A percentile compares a stretch with the other conserved stretches of the same genome.
Conservation (phyloP, 164 flowering plant species). For the Magnolia sinica region DNA sequence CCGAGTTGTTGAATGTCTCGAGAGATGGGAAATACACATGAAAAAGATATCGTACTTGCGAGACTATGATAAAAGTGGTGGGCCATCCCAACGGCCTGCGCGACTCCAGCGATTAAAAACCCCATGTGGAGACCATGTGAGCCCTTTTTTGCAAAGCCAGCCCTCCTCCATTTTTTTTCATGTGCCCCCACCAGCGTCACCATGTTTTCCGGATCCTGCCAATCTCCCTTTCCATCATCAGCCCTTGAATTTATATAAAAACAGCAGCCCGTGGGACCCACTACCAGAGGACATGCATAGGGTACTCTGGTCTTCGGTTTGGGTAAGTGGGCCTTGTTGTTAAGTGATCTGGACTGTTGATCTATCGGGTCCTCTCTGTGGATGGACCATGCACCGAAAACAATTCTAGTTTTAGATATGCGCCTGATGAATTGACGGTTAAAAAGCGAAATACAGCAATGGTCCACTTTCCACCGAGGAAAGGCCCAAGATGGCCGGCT, state of each 20-base stretch:
- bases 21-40: neutral
- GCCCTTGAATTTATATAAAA: neutral
- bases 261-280: neutral
- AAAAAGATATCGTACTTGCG: neutral
- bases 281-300: no score
- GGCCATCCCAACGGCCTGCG: neutral
- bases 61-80: neutral
- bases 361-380: no score
- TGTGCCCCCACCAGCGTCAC: constrained; percentile 22
- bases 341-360: no score
- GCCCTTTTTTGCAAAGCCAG: constrained; percentile 12
- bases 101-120: constrained; percentile 5
- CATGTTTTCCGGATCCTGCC: constrained; percentile 57
- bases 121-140: constrained; percentile 62
- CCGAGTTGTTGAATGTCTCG: neutral
- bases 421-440: no score
- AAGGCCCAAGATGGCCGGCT: no score
- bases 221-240: constrained; percentile 11
- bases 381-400: no score
- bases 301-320: no score
- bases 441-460: no score
- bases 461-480: no score
- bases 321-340: no score
- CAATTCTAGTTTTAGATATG: no score
- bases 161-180: constrained; percentile 23